phyloP scores from a whole-genome alignment of 2,329 filamentous ascomycete genomes.

The Zasmidium angulare region DNA sequence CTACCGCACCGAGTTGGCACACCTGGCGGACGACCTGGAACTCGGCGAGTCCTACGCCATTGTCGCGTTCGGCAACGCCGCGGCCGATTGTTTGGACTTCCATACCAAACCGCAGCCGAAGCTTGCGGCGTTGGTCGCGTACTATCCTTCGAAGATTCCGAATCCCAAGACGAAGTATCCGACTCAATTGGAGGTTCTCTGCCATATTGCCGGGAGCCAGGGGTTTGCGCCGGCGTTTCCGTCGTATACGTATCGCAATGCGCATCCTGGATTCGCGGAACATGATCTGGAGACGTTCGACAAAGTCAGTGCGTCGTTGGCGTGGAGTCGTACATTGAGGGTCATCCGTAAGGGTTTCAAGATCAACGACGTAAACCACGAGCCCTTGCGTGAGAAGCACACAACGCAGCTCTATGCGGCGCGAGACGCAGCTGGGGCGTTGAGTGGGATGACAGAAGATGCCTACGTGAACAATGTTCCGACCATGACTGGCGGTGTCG shows the following conservation, averaged over 20 bases:
- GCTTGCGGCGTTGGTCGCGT: slow-evolving; percentile 42
- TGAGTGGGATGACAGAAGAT: slow-evolving; percentile 32
- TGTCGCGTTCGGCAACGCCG: slow-evolving; percentile 43
- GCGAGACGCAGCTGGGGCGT: slow-evolving; percentile 30
- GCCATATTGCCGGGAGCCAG: slow-evolving; percentile 43
- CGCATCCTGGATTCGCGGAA: slow-evolving; percentile 44
- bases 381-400: slow-evolving; percentile 39
- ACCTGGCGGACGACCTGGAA: slow-evolving; percentile 41
- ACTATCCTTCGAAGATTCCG: slow-evolving; percentile 43
- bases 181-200: slow-evolving; percentile 36
- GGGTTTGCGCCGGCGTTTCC: slow-evolving; percentile 39
- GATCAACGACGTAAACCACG: slow-evolving; percentile 28
- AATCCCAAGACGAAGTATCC: slow-evolving; percentile 41
- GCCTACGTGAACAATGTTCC: slow-evolving; percentile 41
- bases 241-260: slow-evolving; percentile 41
- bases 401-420: slow-evolving; percentile 25
- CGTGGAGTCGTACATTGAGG: slow-evolving; percentile 44
- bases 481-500: slow-evolving; percentile 46
- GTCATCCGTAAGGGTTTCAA: slow-evolving; percentile 35
- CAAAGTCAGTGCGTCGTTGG: slow-evolving; percentile 41
- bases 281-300: slow-evolving; percentile 39
- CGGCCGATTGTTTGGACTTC: slow-evolving; percentile 40
- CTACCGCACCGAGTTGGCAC: slow-evolving; percentile 36
- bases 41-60: slow-evolving; percentile 33
- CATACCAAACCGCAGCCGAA: slow-evolving; percentile 43